Evolutionary conservation across 257 asterid genomes (phyloP).

Genomic region (Thymus quinquecostatus): DNA sequence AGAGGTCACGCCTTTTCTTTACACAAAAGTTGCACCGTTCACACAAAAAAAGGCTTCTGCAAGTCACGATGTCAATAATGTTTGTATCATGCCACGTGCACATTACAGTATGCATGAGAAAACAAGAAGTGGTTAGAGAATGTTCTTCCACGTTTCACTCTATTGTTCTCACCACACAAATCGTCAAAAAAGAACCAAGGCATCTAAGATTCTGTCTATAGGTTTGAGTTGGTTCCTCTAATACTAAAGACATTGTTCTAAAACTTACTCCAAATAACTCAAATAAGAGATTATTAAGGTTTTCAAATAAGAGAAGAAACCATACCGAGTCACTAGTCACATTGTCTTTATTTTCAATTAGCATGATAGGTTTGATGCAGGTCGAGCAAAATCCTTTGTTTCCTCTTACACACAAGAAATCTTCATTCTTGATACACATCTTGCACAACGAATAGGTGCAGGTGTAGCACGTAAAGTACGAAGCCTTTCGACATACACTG

Average conservation of each 20-base stretch:
- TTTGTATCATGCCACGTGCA: not conserved
- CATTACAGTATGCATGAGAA: not conserved
- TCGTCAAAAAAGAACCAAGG: not conserved
- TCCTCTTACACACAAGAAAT: slow-evolving; percentile 64
- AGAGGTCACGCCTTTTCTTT: not conserved
- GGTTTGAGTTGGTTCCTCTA: not conserved
- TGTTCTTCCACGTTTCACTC: not conserved
- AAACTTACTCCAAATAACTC: not conserved
- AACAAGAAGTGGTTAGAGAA: slow-evolving; percentile 2
- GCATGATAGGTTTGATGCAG: slow-evolving; percentile 82
- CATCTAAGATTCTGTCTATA: not conserved
- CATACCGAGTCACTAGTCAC: slow-evolving; percentile 65
- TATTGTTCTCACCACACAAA: not conserved
- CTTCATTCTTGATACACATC: slow-evolving; percentile 66
- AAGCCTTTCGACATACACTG: slow-evolving; percentile 68
- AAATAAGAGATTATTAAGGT: slow-evolving; percentile 2
- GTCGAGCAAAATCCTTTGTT: slow-evolving; percentile 85
- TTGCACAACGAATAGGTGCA: slow-evolving; percentile 89
- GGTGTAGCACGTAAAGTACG: slow-evolving; percentile 77
- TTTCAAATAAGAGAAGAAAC: slow-evolving; percentile 13
- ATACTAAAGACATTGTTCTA: not conserved
- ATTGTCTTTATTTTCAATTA: slow-evolving; percentile 74
- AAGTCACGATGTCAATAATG: not conserved
- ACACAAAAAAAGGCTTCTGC: not conserved
- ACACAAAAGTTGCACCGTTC: not conserved